phyloP scores from a whole-genome alignment of 139 green algal species.

The Auxenochlorella pyrenoidosa region DNA sequence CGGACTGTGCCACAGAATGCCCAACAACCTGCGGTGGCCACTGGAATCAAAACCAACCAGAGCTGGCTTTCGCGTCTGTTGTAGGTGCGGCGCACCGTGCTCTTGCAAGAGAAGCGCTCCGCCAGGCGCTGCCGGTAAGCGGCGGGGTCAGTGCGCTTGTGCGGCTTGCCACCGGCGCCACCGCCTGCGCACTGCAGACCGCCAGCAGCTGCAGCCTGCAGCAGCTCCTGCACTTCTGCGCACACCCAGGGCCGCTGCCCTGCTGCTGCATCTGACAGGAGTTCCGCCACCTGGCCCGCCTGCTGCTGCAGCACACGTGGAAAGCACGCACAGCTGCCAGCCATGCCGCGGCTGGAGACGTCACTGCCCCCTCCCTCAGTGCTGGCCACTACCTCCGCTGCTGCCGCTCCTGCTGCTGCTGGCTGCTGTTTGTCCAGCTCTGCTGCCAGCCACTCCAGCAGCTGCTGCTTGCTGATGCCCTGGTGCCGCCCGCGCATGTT shows the following conservation, averaged over 20 bases:
- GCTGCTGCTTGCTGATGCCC: not conserved
- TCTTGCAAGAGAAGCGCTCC: slow-evolving; percentile 68
- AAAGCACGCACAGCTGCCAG: not conserved
- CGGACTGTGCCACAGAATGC: too few species aligned
- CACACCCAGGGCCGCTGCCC: slow-evolving; percentile 35
- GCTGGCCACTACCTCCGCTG: not conserved
- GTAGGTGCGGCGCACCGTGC: slow-evolving; percentile 39
- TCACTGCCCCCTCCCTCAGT: too few species aligned
- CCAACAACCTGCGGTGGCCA: too few species aligned
- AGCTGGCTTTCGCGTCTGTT: too few species aligned
- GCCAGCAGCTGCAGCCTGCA: not conserved
- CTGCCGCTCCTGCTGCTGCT: not conserved
- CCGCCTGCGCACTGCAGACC: not conserved
- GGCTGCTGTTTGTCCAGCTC: not conserved
- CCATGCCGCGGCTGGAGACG: not conserved
- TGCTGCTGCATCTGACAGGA: not conserved
- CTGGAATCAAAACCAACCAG: too few species aligned
- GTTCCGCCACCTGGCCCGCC: not conserved
- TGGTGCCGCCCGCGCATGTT: slow-evolving; percentile 10
- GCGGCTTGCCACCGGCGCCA: not conserved
- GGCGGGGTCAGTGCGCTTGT: slow-evolving; percentile 18
- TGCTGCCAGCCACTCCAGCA: slow-evolving; percentile 11
- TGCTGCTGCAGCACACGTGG: not conserved
- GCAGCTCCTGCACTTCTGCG: slow-evolving; percentile 19
- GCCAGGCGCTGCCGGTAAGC: slow-evolving; percentile 42